Evolutionary conservation across 2,329 filamentous ascomycete genomes (phyloP).

Genomic region (Diaporthe capsici): DNA sequence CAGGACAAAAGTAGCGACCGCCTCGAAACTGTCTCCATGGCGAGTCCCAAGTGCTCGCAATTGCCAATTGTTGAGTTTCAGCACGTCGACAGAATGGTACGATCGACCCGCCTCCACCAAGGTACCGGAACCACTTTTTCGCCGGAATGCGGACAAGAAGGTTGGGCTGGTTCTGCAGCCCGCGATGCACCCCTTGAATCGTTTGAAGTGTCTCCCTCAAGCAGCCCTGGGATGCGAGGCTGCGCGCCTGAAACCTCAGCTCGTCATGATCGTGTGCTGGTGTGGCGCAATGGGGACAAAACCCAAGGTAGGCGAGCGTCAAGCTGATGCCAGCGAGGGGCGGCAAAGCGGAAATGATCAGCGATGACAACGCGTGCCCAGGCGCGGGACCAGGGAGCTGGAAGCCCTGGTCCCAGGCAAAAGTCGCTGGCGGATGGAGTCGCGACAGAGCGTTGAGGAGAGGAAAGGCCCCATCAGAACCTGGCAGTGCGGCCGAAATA

Average conservation of each 20-base stretch:
- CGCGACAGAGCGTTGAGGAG: background rate
- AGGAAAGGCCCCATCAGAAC: constrained; percentile 3
- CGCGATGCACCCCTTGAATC: constrained; percentile 2
- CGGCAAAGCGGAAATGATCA: constrained; percentile 24
- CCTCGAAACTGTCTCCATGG: background rate
- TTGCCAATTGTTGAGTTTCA: constrained; percentile 26
- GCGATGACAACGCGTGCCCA: constrained; percentile 22
- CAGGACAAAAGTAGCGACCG: background rate
- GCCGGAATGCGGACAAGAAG: background rate
- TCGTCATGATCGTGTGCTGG: constrained; percentile 9
- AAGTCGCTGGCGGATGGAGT: background rate
- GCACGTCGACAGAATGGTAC: constrained; percentile 13
- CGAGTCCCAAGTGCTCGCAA: background rate
- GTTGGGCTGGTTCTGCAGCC: constrained; percentile 22
- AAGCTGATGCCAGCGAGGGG: constrained; percentile 12
- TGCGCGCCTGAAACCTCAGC: constrained; percentile 15
- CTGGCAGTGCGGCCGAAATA: constrained; percentile 27
- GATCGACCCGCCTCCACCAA: constrained; percentile 7
- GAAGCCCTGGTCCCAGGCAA: constrained; percentile 3
- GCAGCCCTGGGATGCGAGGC: background rate
- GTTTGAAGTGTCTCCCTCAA: background rate
- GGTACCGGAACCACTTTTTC: constrained; percentile 33
- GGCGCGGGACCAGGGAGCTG: background rate
- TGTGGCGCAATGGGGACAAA: background rate
- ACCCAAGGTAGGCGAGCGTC: constrained; percentile 7